Evolutionary conservation across 2,329 filamentous ascomycete species (phyloP).

Genomic region (Geosmithia flava): DNA sequence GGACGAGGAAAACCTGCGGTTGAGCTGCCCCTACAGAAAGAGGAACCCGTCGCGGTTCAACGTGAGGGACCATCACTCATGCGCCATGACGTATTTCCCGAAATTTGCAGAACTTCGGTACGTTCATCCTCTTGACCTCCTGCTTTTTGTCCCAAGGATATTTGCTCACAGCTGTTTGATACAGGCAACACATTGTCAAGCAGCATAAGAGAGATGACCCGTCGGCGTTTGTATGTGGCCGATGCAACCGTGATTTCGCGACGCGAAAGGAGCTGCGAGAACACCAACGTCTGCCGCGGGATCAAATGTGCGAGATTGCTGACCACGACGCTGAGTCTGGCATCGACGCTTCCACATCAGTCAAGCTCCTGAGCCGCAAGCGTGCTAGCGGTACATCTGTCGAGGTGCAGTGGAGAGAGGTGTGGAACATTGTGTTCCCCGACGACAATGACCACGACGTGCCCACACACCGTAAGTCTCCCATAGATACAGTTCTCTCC

Average conservation of each 20-base stretch:
- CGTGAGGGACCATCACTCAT: constrained; percentile 29
- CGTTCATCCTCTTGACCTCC: neutral
- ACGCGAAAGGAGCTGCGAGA: constrained; percentile 24
- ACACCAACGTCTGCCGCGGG: constrained; percentile 24
- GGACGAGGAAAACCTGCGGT: constrained; percentile 16
- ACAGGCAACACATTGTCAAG: constrained; percentile 28
- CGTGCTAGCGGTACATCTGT: constrained; percentile 22
- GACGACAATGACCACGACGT: constrained; percentile 23
- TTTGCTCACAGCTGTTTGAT: neutral
- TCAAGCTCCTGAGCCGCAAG: constrained; percentile 25
- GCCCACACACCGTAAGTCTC: constrained; percentile 14
- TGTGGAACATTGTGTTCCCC: constrained; percentile 28
- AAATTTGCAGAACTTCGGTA: constrained; percentile 27
- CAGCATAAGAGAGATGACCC: constrained; percentile 28
- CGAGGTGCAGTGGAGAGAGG: constrained; percentile 25
- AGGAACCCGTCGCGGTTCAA: constrained; percentile 31
- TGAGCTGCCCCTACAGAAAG: constrained; percentile 31
- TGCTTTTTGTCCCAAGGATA: neutral
- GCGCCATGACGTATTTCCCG: constrained; percentile 28
- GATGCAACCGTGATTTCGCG: constrained; percentile 24
- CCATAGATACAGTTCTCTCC: neutral
- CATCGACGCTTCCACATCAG: constrained; percentile 25
- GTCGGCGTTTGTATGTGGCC: constrained; percentile 25
- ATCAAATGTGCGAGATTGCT: constrained; percentile 26
- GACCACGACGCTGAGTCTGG: constrained; percentile 26